Evolutionary conservation across 1,284 basidiomycete genomes (phyloP).

Genomic region (Mycosarcoma maydis): DNA sequence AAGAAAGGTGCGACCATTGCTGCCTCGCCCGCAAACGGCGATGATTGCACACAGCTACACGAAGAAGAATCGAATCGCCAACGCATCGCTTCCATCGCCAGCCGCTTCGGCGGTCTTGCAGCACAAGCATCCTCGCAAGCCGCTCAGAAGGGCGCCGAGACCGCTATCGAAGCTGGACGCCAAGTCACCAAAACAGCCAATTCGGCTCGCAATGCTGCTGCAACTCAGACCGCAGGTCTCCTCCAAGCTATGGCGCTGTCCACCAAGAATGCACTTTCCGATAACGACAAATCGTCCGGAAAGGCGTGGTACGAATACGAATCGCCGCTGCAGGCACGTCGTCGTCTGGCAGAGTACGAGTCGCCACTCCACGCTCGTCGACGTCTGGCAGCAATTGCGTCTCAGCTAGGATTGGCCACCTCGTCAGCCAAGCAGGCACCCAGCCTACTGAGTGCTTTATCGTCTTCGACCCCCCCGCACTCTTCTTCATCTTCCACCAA

Average conservation of each 20-base stretch:
- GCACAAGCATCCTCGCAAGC: conserved; percentile 21
- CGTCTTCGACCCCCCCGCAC: conserved; percentile 1
- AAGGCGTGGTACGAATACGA: conserved; percentile 43
- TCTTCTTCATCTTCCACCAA: conserved; percentile 8
- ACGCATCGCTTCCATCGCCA: conserved; percentile 36
- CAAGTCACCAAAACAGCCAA: conserved; percentile 22
- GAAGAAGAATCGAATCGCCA: conserved; percentile 26
- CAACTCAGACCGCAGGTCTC: conserved; percentile 29
- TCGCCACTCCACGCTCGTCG: conserved; percentile 44
- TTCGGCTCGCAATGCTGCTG: conserved; percentile 24
- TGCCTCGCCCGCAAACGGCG: neutral
- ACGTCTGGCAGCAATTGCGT: conserved; percentile 46
- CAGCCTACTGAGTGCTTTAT: conserved; percentile 11
- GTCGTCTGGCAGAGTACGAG: conserved; percentile 27
- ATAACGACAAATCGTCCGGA: conserved; percentile 10
- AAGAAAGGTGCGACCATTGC: conserved; percentile 6
- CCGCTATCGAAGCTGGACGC: conserved; percentile 18
- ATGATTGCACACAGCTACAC: neutral
- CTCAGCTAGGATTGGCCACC: conserved; percentile 47
- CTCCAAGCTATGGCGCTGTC: conserved; percentile 45
- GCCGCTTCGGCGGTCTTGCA: conserved; percentile 36
- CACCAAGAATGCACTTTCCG: conserved; percentile 27
- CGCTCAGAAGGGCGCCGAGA: conserved; percentile 20
- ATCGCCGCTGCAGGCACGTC: conserved; percentile 30
- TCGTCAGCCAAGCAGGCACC: conserved; percentile 37